Evolutionary conservation across 1,284 basidiomycete species (phyloP).

Genomic region (Porphyrellus sp.): DNA sequence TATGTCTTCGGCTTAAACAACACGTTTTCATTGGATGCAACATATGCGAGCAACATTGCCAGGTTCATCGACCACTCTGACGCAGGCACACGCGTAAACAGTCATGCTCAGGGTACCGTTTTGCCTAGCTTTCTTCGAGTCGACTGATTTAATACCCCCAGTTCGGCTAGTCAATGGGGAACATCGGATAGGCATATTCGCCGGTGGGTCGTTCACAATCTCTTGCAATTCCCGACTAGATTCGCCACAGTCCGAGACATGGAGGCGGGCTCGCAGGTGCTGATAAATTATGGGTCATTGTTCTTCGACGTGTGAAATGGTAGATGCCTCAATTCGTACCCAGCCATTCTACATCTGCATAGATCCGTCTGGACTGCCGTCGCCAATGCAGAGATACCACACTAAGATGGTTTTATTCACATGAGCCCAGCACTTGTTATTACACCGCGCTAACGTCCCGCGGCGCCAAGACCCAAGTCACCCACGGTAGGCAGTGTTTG

Average conservation of each 20-base stretch:
- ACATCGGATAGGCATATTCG: slow-evolving; percentile 54
- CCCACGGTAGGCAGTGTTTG: neutral
- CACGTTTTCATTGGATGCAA: slow-evolving; percentile 46
- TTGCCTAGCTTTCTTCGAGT: neutral
- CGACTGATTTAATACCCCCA: slow-evolving; percentile 27
- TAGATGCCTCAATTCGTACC: neutral
- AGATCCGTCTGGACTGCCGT: neutral
- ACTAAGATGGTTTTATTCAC: slow-evolving; percentile 3
- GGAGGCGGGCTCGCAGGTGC: slow-evolving; percentile 43
- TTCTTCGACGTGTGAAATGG: slow-evolving; percentile 38
- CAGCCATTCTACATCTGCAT: neutral
- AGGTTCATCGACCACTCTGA: slow-evolving; percentile 58
- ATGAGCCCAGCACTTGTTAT: neutral
- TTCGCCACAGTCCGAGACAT: slow-evolving; percentile 34
- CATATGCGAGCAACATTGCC: slow-evolving; percentile 51
- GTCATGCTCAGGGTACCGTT: slow-evolving; percentile 42
- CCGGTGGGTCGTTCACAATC: slow-evolving; percentile 38
- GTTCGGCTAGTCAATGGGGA: slow-evolving; percentile 58
- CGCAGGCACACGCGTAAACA: slow-evolving; percentile 37
- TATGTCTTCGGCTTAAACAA: slow-evolving; percentile 56
- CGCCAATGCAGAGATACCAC: neutral
- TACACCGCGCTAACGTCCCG: neutral
- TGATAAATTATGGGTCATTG: slow-evolving; percentile 49
- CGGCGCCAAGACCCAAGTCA: neutral
- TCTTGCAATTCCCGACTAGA: neutral